Evolutionary conservation across 2,329 filamentous ascomycete genomes (phyloP).

Genomic region (Nothophoma quercina): DNA sequence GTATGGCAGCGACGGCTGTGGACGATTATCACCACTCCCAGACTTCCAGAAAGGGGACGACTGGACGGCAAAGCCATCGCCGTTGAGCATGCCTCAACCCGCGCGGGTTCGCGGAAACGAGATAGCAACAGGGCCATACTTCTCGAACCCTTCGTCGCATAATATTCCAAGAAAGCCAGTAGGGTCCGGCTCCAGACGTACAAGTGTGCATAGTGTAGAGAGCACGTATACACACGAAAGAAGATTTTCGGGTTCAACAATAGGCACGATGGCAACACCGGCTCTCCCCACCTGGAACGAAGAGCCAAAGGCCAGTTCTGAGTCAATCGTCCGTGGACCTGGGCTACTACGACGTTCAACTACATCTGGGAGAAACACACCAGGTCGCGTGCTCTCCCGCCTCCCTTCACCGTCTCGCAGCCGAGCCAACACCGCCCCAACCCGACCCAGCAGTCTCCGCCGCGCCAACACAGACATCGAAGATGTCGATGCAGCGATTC

Average conservation of each 20-base stretch:
- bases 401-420: conserved; percentile 45
- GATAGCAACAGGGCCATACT: conserved; percentile 36
- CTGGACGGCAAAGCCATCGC: conserved; percentile 37
- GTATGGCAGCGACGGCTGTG: conserved; percentile 41
- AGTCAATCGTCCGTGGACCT: conserved; percentile 29
- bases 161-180: conserved; percentile 46
- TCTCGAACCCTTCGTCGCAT: conserved; percentile 37
- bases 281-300: conserved; percentile 35
- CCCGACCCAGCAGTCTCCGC: conserved; percentile 48
- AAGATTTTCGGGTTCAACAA: conserved; percentile 31
- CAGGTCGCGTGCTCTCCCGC: conserved; percentile 38
- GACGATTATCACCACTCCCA: conserved; percentile 49
- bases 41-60: conserved; percentile 43
- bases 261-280: conserved; percentile 34
- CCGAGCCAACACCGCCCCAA: conserved; percentile 46
- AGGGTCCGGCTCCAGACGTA: conserved; percentile 36
- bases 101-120: conserved; percentile 45
- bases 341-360: conserved; percentile 35
- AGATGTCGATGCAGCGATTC: conserved; percentile 56
- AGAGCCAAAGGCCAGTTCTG: conserved; percentile 29
- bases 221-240: conserved; percentile 30
- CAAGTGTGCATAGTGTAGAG: conserved; percentile 40
- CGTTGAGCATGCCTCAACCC: conserved; percentile 41
- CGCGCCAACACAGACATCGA: conserved; percentile 52
- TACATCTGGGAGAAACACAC: conserved; percentile 34